Conservation (phyloP, 192 early-diverging fungal genomes). For the Gamsiella multidivaricata region DNA sequence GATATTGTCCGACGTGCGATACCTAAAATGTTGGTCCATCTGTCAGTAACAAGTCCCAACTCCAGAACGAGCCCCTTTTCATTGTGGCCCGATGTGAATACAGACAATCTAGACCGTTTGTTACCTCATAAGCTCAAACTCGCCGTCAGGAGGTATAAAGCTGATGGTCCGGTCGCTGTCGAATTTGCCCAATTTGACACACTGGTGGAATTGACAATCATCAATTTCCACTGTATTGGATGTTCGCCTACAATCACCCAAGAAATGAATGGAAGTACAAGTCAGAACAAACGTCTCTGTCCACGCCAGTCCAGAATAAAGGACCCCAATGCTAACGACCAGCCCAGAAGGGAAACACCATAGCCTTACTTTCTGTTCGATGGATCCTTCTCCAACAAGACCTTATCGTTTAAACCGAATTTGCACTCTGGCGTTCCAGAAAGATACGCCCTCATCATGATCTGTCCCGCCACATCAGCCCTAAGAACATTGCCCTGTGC, state of each 20-base stretch:
- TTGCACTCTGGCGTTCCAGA: slow-evolving; percentile 98
- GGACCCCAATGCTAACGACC: background rate
- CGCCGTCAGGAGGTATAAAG: slow-evolving; percentile 97
- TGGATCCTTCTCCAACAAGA: slow-evolving; percentile 85
- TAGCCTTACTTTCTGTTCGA: slow-evolving; percentile 40
- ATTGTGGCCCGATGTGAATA: background rate
- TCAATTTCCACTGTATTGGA: slow-evolving; percentile 90
- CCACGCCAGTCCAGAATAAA: background rate
- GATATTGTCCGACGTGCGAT: slow-evolving; percentile 95
- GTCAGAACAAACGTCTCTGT: background rate
- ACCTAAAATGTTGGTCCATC: slow-evolving; percentile 57
- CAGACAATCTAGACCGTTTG: background rate
- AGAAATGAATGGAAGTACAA: slow-evolving; percentile 10
- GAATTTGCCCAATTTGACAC: slow-evolving; percentile 93
- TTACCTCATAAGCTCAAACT: slow-evolving; percentile 95
- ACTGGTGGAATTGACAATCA: slow-evolving; percentile 99
- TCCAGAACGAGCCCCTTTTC: background rate
- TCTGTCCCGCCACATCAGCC: slow-evolving; percentile 49
- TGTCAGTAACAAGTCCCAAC: background rate
- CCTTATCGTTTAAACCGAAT: slow-evolving; percentile 92
- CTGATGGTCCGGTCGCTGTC: slow-evolving; percentile 94
- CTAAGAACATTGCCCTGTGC: slow-evolving; percentile 83
- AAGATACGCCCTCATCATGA: slow-evolving; percentile 80
- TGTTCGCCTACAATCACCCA: slow-evolving; percentile 16
- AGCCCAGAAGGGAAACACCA: background rate